Evolutionary conservation across 2,329 filamentous ascomycete species (phyloP), one percentile per base, ranked within the genome.

Genomic region (Pseudogymnoascus sp.): DNA sequence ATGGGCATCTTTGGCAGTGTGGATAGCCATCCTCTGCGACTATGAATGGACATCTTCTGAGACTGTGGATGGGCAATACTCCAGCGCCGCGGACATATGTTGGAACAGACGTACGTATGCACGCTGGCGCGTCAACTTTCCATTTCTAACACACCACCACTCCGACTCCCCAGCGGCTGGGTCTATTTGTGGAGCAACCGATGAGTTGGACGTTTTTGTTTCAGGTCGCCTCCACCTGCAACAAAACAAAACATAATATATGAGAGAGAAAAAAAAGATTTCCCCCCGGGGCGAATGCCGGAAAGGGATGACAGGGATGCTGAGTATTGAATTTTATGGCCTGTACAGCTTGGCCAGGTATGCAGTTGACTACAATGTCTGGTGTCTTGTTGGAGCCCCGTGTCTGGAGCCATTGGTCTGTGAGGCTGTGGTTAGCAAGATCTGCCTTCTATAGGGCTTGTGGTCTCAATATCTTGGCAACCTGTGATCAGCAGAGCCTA

Each of bases 181-280:
- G 50, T 56, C 50, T 56, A 56, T 56, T 56, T 33, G 50, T 56
- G 50, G 50, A 33, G 50, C 50, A 56, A 56, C 47, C 50, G 50
- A 56, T 56, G 50, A 56, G 50, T 33, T 56, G 28, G 50, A 56
- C 50, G 50, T 56, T 56, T 56, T 56, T 56, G 50, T 56, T 56
- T 56, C 50, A 56, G 50, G 50, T 33, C 8, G 25, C 14, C 50
- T 56, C n/a, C 50, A 28, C 50, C 25, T 31, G 4, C 25, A 8
- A 28, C 25, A 56, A 56, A 53, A 56, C 50, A 56, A 56, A 56
- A 33, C 18, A 56, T 56, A 56, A 56, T 56, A 56, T 56, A 16
- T 18, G 44, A 53, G 35, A 38, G 35, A 14, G 7, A 25, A 47
- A 31, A 53, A 56, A 33, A 56, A 56, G n/a, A 31, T 18, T 56